Percentiles rank a stretch among this genome's conserved stretches.
Evolutionary conservation across 768 basidiomycete genomes (phyloP).

Genomic region (Butyriboletus loyo): DNA sequence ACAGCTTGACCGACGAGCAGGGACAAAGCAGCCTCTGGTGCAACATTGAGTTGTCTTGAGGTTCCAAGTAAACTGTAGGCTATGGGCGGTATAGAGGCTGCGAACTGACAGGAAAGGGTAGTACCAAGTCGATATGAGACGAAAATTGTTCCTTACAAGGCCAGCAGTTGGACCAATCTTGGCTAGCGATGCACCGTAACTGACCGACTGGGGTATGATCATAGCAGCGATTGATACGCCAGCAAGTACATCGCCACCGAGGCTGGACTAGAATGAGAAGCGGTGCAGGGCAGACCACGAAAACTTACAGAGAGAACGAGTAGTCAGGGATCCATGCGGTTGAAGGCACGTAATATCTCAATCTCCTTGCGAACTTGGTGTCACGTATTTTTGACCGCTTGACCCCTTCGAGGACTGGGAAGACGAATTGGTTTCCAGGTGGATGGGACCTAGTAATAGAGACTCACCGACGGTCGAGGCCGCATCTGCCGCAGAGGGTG

Average conservation of each 20-base stretch:
- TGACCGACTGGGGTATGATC: slow-evolving; percentile 85
- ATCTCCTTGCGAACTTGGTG: slow-evolving; percentile 42
- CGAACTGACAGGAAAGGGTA: slow-evolving; percentile 48
- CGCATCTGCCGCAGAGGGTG: slow-evolving; percentile 11
- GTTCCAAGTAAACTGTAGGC: slow-evolving; percentile 89
- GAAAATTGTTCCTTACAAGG: slow-evolving; percentile 48
- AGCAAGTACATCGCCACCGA: slow-evolving; percentile 73
- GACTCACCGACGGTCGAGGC: slow-evolving; percentile 22
- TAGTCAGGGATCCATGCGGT: slow-evolving; percentile 80
- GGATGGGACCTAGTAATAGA: background rate
- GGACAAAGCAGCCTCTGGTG: slow-evolving; percentile 86
- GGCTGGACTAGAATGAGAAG: slow-evolving; percentile 31
- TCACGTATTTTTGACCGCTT: slow-evolving; percentile 18
- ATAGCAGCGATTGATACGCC: slow-evolving; percentile 84
- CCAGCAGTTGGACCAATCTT: slow-evolving; percentile 83
- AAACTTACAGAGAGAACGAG: slow-evolving; percentile 58
- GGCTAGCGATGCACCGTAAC: slow-evolving; percentile 87
- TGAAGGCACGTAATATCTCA: slow-evolving; percentile 77
- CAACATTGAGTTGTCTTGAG: slow-evolving; percentile 76
- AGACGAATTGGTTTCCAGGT: background rate
- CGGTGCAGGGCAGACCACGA: background rate
- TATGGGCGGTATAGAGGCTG: slow-evolving; percentile 84
- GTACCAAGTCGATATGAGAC: background rate
- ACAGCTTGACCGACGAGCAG: slow-evolving; percentile 87
- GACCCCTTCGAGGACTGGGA: slow-evolving; percentile 7